Percentiles rank a stretch among this genome's conserved stretches.
Conservation (phyloP, 441 rosid species). For the Euphorbia schlechtendalii region DNA sequence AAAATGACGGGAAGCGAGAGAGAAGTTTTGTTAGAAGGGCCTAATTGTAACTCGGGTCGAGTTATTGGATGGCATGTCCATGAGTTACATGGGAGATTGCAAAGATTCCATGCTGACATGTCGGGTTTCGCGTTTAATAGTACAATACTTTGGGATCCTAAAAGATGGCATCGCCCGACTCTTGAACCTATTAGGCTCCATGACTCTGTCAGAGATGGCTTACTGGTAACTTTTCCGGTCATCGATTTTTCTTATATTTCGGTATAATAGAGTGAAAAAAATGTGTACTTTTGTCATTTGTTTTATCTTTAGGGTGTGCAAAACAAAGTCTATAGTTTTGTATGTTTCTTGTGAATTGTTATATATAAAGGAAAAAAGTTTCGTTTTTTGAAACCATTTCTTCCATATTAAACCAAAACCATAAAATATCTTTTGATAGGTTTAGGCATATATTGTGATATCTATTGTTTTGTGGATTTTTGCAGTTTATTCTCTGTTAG, state of each 20-base stretch:
- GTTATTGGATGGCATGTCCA: slow-evolving; percentile 58
- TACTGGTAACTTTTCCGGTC: slow-evolving; percentile 28
- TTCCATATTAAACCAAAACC: neutral
- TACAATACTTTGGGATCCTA: slow-evolving; percentile 60
- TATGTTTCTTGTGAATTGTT: no score
- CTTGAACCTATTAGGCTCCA: slow-evolving; percentile 45
- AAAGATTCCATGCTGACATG: slow-evolving; percentile 52
- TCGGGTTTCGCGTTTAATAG: slow-evolving; percentile 66
- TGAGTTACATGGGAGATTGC: slow-evolving; percentile 24
- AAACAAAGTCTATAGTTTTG: no score
- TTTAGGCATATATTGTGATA: neutral
- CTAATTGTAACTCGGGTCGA: slow-evolving; percentile 47
- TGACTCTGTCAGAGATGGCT: slow-evolving; percentile 34
- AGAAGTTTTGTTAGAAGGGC: slow-evolving; percentile 38
- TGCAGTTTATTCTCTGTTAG: neutral
- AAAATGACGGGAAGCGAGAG: slow-evolving; percentile 29
- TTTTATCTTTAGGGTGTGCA: no score
- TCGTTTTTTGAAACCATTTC: neutral
- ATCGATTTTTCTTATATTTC: slow-evolving; percentile 3
- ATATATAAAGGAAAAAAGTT: neutral
- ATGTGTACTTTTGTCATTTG: neutral
- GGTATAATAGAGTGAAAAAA: neutral
- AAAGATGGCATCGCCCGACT: slow-evolving; percentile 53
- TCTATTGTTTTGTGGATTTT: neutral
- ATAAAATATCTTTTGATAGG: neutral